Conservation (phyloP, 129 eudicot species). For the Daucus carota region DNA sequence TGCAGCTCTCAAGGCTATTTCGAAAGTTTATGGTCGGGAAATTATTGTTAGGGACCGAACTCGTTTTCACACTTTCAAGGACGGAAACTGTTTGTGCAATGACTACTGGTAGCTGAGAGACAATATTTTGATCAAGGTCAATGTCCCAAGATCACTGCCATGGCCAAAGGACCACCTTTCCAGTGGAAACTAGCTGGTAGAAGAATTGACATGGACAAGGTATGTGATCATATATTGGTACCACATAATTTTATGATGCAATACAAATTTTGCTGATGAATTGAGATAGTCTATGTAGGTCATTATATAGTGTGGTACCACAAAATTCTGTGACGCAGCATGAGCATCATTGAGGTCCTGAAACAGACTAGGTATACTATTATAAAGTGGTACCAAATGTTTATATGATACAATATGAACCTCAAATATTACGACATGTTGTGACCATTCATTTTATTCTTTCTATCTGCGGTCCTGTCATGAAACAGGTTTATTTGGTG, state of each 20-base stretch:
- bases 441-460: background rate
- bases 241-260: background rate
- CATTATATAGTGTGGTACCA: background rate
- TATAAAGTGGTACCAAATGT: background rate
- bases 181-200: background rate
- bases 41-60: conserved; percentile 70
- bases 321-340: background rate
- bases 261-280: background rate
- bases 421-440: background rate
- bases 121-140: background rate
- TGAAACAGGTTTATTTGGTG: background rate
- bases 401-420: background rate
- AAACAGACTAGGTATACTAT: background rate
- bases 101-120: conserved; percentile 62
- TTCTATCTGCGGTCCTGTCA: background rate
- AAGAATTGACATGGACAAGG: background rate
- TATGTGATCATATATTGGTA: background rate
- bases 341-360: background rate
- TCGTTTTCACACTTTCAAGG: conserved; percentile 65
- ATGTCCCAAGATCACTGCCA: conserved; percentile 5
- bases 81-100: conserved; percentile 68
- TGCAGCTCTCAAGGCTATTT: conserved; percentile 51
- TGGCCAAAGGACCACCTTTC: conserved; percentile 4
- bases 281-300: background rate
- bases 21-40: conserved; percentile 57